A percentile compares a stretch with the other conserved stretches of the same genome.
Conservation (phyloP, 2,329 filamentous ascomycete species). For the Botrytis porri region DNA sequence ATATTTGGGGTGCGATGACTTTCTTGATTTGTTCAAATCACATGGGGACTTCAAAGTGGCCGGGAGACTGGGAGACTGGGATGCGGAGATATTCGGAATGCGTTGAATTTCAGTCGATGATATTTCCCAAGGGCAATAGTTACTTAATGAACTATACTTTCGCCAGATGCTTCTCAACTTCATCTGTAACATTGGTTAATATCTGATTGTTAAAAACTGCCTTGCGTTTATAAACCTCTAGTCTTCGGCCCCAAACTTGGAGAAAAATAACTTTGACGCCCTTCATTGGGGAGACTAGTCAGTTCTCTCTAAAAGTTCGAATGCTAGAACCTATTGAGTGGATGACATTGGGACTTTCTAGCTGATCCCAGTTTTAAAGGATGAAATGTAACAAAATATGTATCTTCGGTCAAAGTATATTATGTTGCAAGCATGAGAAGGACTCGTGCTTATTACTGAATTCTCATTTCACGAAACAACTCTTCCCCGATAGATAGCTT, state of each 20-base stretch:
- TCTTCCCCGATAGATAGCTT: no score
- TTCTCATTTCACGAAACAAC: background rate
- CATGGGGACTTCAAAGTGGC: background rate
- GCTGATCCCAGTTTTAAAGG: background rate
- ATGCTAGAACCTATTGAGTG: background rate
- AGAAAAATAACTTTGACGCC: background rate
- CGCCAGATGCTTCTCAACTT: background rate
- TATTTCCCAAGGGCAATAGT: background rate
- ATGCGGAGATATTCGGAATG: background rate
- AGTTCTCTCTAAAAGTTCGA: background rate
- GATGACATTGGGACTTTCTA: background rate
- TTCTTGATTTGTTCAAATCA: background rate
- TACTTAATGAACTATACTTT: background rate
- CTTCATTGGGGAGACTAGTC: background rate
- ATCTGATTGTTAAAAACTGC: background rate
- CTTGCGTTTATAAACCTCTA: background rate
- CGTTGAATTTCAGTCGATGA: background rate
- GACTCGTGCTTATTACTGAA: background rate
- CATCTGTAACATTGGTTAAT: background rate
- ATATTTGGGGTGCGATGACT: background rate
- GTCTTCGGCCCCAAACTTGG: background rate
- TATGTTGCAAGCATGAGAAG: no score
- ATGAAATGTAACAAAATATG: fast-evolving
- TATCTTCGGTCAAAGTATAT: background rate
- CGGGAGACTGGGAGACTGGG: no score